These are phyloP conservation scores for Cercospora nicotianae DNA, from an alignment of 2,329 filamentous ascomycete genomes.

Conservation along the genomic window DNA sequence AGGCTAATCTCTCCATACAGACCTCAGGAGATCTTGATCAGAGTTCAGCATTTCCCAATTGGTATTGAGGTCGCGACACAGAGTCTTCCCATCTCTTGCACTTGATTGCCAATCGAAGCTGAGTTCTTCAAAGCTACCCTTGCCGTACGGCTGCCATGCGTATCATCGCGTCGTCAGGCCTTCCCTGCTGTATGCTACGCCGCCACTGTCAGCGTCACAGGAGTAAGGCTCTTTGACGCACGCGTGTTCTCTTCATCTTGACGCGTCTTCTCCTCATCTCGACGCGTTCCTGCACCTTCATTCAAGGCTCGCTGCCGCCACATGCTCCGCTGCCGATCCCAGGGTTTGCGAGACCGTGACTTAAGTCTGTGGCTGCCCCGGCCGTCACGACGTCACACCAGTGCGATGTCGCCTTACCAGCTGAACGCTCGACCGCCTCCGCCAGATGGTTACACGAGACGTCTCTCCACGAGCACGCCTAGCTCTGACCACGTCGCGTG, in stretches of 20 bases:
- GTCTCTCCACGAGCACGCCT: neutral
- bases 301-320: neutral
- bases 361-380: neutral
- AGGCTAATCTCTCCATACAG: too few relatives aligned
- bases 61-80: too few relatives aligned
- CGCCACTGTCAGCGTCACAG: neutral
- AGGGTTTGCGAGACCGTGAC: neutral
- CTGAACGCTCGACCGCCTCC: neutral
- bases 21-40: too few relatives aligned
- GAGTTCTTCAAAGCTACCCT: neutral
- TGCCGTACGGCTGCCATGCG: neutral
- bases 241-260: neutral
- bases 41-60: too few relatives aligned
- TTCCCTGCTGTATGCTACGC: neutral
- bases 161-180: neutral
- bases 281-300: neutral
- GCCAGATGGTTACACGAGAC: neutral
- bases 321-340: neutral
- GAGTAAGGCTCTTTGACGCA: neutral
- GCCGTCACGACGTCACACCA: neutral
- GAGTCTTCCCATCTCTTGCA: too few relatives aligned
- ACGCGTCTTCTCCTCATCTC: neutral
- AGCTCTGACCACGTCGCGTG: neutral
- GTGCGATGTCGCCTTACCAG: neutral
- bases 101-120: neutral